Base-by-base conservation (phyloP, 2,329 filamentous ascomycete species). In the Xylariaceae sp. region DNA sequence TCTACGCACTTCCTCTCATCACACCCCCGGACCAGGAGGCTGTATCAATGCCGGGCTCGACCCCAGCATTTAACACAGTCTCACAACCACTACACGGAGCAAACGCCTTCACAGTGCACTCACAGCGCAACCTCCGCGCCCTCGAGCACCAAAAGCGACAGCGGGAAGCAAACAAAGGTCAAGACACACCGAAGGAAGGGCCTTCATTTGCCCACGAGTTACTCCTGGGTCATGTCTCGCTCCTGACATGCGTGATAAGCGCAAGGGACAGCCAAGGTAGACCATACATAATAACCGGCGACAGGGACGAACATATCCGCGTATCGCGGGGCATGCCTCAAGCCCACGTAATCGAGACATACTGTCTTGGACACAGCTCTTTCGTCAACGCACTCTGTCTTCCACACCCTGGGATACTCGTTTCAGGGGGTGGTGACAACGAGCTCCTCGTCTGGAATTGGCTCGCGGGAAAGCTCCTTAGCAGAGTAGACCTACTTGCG, bases 171-270 rank as follows among this genome's bases (percentile, higher is more conserved):
- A 58, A 58, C 34, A 44, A 47, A 14, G 54, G 54, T 16, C 65
- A 64, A 10, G 55, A 65, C 3, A 55, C 61, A 3, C 59, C 62
- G 13, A 69, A 71, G 52, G 71, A 73, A 28, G 69, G 66, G 36
- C 71, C 76, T 12, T 62, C 75, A 22, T 96, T 96, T 66, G 86
- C 90, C 61, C 83, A 90, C 61, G 82, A 86, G 36, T 76, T 96
- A 1, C 76, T 97, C 7, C 82, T 99, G 1, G 94, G 94, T 12
- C 94, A 99, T 71, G 94, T 99, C 13, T 97, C 93, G 1, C 89
- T 97, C 83, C 82, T 99, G 45, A 97, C 92, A 1, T 86, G 90
- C 63, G 69, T 97, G 47, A 70, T 76, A 2, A 75, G 83, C 40
- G 78, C 77, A 6, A 73, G 18, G 5, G 53, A 64, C 66, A 76